Base-by-base conservation (phyloP, 2,329 filamentous ascomycete genomes). In the Calonectria henricotiae region DNA sequence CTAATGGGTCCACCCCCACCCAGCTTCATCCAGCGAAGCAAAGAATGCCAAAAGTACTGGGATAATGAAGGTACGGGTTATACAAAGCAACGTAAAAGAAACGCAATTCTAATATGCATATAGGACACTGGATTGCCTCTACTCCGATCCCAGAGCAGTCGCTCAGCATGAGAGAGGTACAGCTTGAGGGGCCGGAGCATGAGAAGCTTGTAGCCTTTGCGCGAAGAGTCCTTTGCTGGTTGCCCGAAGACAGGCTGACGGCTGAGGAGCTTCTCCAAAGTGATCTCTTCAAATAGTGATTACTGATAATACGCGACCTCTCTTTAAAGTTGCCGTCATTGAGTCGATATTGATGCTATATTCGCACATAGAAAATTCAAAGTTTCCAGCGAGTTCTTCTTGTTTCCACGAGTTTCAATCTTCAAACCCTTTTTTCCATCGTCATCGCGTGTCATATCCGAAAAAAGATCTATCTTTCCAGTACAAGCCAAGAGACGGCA, bases 21-120 rank as follows among this genome's bases (percentile, higher is more conserved):
- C 4, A 51, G 47, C 27, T 51, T 51, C 15, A 12, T 51, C 15
- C 47, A 11, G 6, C 47, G 47, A 32, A 51, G 47, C 27, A 35
- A 51, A 51, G 27, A 51, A 51, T 51, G 17, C 27, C 15, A 51
- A 51, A 51, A 51, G 3, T 51, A 51, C 27, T 51, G 47, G 47
- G 47, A 35, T 51, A 8, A 1, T 20, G 27, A 51, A 51, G 17
- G 47, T 51, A 51, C 5, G 3, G 47, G 15, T 8, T 5, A 51
- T 51, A 12, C 4, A 11, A 6, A 5, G 12, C 12, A 2, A 17
- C 5, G 0, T 17, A n/a, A 32, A n/a, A 17, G 5, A 51, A 9
- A 51, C 47, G 1, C 7, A n/a, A 12, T 43, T 43, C 39, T 51
- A 12, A 27, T 49, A 35, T 30, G 1, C 5, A 30, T 3, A 15